These are phyloP conservation scores for Guadua angustifolia DNA, from an alignment of 176 grass and related monocot genomes.

Conservation along the genomic window DNA sequence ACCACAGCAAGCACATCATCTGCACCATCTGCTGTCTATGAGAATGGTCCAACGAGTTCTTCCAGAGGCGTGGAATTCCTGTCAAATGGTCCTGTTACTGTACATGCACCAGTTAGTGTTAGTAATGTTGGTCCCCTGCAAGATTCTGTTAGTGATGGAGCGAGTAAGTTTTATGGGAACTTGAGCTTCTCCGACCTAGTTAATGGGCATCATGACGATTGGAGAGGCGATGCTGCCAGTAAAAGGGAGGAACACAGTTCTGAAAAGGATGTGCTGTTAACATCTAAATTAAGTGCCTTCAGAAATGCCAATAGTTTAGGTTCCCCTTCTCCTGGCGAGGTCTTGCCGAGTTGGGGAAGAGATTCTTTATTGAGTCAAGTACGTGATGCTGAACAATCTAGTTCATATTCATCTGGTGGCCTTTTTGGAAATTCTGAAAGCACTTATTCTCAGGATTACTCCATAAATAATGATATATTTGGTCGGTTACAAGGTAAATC, in stretches of 20 bases:
- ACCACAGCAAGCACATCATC: conserved; percentile 36
- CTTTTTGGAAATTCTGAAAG: conserved; percentile 53
- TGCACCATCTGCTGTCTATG: conserved; percentile 15
- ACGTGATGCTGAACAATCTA: conserved; percentile 32
- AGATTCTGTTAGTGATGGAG: conserved; percentile 47
- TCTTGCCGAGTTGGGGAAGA: conserved; percentile 42
- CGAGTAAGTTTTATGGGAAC: conserved; percentile 55
- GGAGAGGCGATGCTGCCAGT: conserved; percentile 48
- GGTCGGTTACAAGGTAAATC: conserved; percentile 49
- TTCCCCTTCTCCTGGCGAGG: conserved; percentile 26
- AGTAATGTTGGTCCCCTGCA: conserved; percentile 34
- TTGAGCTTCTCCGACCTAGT: conserved; percentile 62
- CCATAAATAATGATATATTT: conserved; percentile 51
- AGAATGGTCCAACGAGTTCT: conserved; percentile 46
- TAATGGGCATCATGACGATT: conserved; percentile 88
- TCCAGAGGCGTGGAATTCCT: conserved; percentile 27
- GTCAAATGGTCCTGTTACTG: conserved; percentile 40
- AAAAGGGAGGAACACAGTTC: conserved; percentile 39
- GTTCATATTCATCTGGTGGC: conserved; percentile 35
- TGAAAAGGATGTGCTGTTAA: conserved; percentile 39
- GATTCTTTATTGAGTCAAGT: conserved; percentile 50
- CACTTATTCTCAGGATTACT: conserved; percentile 43
- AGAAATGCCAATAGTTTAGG: conserved; percentile 34
- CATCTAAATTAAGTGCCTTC: conserved; percentile 48
- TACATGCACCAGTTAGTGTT: conserved; percentile 33